Base-by-base conservation (phyloP, 164 flowering plant genomes). In the Vitis rotundifolia region DNA sequence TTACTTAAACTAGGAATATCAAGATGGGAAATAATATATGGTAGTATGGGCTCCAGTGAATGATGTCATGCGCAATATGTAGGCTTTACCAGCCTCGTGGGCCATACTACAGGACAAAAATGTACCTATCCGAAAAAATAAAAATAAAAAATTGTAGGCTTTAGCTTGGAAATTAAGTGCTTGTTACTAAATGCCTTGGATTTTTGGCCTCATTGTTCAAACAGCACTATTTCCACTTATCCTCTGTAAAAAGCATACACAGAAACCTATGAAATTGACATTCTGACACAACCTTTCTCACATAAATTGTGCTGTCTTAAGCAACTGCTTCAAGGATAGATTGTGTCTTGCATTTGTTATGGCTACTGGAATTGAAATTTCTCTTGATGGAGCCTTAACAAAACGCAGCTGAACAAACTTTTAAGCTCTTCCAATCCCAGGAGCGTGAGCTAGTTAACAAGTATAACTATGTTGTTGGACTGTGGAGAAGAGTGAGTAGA, bases 401-500 rank as follows among this genome's bases (percentile, higher is more conserved):
- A 65, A 72, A 67, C 71, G 49, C 75, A 96, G 99, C 92, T 79
- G 94, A 75, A 73, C 89, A 84, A 59, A 84, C 95, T 44, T 93
- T 87, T 73, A 92, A 86, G 79, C 76, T 85, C 59, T 93, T 96
- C 71, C 84, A 77, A 66, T 77, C 91, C 37, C 84, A 76, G 73
- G 97, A 93, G 84, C 89, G 83, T 5, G 92, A 91, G 59, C 82
- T 96, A 52, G 82, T 90, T 57, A 84, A 82, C 83, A 88, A 91
- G 79, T 86, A 96, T 75, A 93, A 96, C 61, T 77, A 82, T 59
- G 97, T 96, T 70, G 88, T 89, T 76, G 80, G 98, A 76, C 77
- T 90, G 61, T 96, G 98, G 97, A 93, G 84, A 89, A 87, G 97
- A 83, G 99, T 95, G 70, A 93, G 99, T 83, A 22, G 18, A 28